Evolutionary conservation across 805 yeast species (phyloP).

Genomic region (Yamadazyma olivae): DNA sequence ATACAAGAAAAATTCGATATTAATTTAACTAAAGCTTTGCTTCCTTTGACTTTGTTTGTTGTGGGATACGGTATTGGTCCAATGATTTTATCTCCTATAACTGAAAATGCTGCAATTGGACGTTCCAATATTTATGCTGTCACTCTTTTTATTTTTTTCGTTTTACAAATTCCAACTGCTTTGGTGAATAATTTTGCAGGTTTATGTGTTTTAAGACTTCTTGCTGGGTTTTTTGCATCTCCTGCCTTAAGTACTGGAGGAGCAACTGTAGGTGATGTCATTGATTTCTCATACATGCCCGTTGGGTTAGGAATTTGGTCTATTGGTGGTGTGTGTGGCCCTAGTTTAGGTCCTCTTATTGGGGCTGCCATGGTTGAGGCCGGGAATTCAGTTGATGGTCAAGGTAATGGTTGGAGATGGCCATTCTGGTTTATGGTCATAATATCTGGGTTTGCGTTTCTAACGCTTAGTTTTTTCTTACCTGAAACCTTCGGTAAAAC

Average conservation of each 20-base stretch:
- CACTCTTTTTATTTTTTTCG: conserved; percentile 46
- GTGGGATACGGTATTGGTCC: conserved; percentile 66
- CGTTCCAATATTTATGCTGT: conserved; percentile 48
- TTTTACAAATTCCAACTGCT: conserved; percentile 59
- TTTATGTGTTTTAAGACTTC: conserved; percentile 47
- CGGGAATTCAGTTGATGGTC: no score
- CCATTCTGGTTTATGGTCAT: conserved; percentile 50
- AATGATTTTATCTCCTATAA: conserved; percentile 54
- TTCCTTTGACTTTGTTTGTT: conserved; percentile 55
- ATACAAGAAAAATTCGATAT: conserved; percentile 45
- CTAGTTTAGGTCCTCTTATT: conserved; percentile 53
- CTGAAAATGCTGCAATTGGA: conserved; percentile 55
- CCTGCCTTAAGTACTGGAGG: conserved; percentile 60
- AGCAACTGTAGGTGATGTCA: conserved; percentile 52
- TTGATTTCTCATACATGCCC: conserved; percentile 40
- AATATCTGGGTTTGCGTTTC: conserved; percentile 33
- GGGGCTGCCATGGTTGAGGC: conserved; percentile 55
- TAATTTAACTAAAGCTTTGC: conserved; percentile 40
- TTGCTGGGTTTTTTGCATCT: conserved; percentile 54
- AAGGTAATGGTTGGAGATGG: no score
- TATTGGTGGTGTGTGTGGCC: conserved; percentile 52
- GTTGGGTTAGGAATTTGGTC: conserved; percentile 51
- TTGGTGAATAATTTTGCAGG: conserved; percentile 50
- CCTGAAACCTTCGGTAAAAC: conserved; percentile 49
- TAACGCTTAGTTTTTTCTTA: conserved; percentile 35